Percentiles rank a stretch among this genome's conserved stretches.
Conservation (phyloP, 176 grass and related monocot genomes). For the Triticum timopheevii region DNA sequence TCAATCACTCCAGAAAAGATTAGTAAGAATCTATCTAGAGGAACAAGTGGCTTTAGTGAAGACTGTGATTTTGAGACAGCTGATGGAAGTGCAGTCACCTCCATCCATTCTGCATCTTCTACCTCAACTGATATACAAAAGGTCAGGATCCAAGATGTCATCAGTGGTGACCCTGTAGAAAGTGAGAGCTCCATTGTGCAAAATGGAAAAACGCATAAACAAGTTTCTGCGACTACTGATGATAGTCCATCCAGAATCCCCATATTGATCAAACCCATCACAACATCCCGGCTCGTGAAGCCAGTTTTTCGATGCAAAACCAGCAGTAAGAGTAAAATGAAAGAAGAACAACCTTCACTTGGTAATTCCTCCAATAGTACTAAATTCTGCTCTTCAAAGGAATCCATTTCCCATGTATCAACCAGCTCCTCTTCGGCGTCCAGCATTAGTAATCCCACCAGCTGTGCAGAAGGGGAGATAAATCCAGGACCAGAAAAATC, state of each 20-base stretch:
- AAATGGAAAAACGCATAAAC: constrained; percentile 33
- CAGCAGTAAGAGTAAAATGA: constrained; percentile 53
- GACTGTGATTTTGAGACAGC: constrained; percentile 46
- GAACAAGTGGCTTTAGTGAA: constrained; percentile 36
- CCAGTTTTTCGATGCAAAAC: constrained; percentile 55
- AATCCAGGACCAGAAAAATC: constrained; percentile 29
- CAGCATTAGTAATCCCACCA: constrained; percentile 41
- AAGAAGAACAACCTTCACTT: constrained; percentile 48
- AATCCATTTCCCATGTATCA: constrained; percentile 52
- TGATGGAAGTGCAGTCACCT: constrained; percentile 45
- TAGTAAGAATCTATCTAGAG: constrained; percentile 42
- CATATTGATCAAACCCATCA: constrained; percentile 50
- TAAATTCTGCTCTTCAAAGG: constrained; percentile 57
- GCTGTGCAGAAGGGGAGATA: constrained; percentile 31
- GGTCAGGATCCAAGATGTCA: constrained; percentile 83
- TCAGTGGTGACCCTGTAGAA: constrained; percentile 38
- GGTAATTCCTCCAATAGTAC: constrained; percentile 48
- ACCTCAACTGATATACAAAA: constrained; percentile 37
- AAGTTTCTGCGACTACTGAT: constrained; percentile 43
- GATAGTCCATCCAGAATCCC: constrained; percentile 37
- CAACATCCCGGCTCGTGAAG: constrained; percentile 49
- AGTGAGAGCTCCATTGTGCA: constrained; percentile 26
- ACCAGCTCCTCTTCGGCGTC: constrained; percentile 48
- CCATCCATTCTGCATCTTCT: constrained; percentile 39
- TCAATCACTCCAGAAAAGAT: constrained; percentile 54